These are phyloP conservation scores for Lachancea sp. DNA, from an alignment of 805 yeast species.

Conservation along the genomic window DNA sequence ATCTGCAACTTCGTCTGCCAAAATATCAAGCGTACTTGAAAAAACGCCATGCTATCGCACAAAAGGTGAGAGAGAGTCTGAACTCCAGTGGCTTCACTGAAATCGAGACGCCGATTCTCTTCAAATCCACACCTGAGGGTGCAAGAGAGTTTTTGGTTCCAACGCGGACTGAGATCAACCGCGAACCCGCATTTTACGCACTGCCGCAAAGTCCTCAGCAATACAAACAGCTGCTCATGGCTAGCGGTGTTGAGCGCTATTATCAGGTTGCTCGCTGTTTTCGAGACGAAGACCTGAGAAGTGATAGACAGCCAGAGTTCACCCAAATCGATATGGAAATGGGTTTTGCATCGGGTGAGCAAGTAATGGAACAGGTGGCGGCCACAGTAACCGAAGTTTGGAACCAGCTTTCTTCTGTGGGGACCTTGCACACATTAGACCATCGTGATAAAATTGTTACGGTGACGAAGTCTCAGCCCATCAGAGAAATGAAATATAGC, in stretches of 20 bases:
- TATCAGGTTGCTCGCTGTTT: slow-evolving; percentile 92
- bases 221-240: slow-evolving; percentile 90
- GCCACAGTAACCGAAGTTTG: slow-evolving; percentile 50
- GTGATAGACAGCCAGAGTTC: slow-evolving; percentile 96
- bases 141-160: slow-evolving; percentile 96
- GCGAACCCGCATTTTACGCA: slow-evolving; percentile 56
- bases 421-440: slow-evolving; percentile 28
- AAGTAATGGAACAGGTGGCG: slow-evolving; percentile 63
- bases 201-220: slow-evolving; percentile 98
- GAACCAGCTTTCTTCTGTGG: slow-evolving; percentile 37
- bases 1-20: slow-evolving; percentile 66
- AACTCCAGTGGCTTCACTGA: slow-evolving; percentile 54
- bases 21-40: slow-evolving; percentile 50
- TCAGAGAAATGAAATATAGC: slow-evolving; percentile 50
- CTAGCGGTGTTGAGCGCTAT: slow-evolving; percentile 81
- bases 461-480: slow-evolving; percentile 13
- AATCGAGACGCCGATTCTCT: slow-evolving; percentile 86
- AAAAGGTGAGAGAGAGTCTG: slow-evolving; percentile 39
- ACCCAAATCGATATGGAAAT: slow-evolving; percentile 96
- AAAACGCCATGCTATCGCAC: slow-evolving; percentile 50
- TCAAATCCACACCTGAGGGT: slow-evolving; percentile 97
- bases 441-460: slow-evolving; percentile 19
- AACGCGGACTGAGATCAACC: slow-evolving; percentile 49
- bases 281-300: slow-evolving; percentile 90
- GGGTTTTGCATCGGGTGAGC: slow-evolving; percentile 66